A percentile compares a stretch with the other conserved stretches of the same genome.
phyloP scores from a whole-genome alignment of 192 early-diverging fungal genomes.

The Spizellomyces sp. region DNA sequence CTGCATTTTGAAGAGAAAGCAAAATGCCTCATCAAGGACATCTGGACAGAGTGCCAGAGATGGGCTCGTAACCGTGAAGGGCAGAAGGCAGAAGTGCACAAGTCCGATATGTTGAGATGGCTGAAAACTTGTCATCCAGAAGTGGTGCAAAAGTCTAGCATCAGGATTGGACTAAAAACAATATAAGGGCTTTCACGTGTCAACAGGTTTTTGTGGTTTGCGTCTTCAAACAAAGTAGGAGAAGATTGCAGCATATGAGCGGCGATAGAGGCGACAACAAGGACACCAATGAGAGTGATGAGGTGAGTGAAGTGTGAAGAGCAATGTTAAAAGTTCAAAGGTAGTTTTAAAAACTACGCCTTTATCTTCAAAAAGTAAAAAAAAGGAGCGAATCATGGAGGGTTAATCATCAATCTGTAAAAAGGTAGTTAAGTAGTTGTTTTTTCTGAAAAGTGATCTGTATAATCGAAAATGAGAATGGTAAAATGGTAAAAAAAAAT shows the following conservation, averaged over 20 bases:
- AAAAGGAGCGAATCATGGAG: neutral
- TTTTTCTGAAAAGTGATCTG: neutral
- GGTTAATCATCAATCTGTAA: neutral
- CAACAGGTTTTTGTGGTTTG: constrained; percentile 5
- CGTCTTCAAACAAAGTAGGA: too few relatives aligned
- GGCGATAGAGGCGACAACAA: neutral
- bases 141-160: neutral
- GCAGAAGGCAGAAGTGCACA: neutral
- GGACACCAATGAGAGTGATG: neutral
- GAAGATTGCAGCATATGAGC: too few relatives aligned
- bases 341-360: neutral
- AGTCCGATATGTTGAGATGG: constrained; percentile 14
- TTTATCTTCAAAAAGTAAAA: neutral
- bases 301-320: too few relatives aligned
- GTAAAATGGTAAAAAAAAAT: neutral
- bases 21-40: neutral
- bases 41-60: neutral
- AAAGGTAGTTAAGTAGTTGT: neutral
- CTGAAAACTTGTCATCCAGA: neutral
- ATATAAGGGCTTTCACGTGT: constrained; percentile 4
- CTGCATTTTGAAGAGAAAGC: neutral
- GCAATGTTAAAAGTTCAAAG: neutral
- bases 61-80: neutral
- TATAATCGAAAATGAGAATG: neutral
- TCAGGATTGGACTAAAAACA: neutral